Conservation (phyloP, 352 stramenopile species). For the Phytophthora idaei region DNA sequence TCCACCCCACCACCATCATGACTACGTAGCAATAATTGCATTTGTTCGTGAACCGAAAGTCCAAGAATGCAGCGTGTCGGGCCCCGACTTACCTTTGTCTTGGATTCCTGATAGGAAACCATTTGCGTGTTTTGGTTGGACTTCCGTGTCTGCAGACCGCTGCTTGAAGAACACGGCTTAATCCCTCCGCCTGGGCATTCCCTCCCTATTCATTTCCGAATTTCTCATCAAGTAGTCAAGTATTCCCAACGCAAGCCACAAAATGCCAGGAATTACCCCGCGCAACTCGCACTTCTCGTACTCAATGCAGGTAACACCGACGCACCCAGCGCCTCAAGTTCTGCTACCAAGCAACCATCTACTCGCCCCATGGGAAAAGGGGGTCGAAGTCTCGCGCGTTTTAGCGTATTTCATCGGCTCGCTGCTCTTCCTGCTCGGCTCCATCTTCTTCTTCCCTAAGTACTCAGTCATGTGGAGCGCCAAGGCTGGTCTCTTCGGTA, state of each 20-base stretch:
- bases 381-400: constrained; percentile 56
- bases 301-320: constrained; percentile 2
- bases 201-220: constrained; percentile 10
- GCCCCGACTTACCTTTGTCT: neutral
- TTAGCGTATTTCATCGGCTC: constrained; percentile 66
- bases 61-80: too few relatives aligned
- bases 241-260: neutral
- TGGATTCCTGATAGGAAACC: constrained; percentile 1
- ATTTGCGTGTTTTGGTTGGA: constrained; percentile 14
- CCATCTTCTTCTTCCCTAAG: constrained; percentile 83
- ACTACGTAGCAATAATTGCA: neutral
- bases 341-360: constrained; percentile 3
- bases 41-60: neutral
- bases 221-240: constrained; percentile 2
- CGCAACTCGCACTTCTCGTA: constrained; percentile 12
- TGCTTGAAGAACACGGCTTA: constrained; percentile 8
- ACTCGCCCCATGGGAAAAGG: constrained; percentile 48
- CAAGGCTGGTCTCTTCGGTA: constrained; percentile 64
- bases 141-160: constrained; percentile 12
- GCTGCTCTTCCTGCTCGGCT: constrained; percentile 75
- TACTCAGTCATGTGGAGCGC: constrained; percentile 66
- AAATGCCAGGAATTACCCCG: constrained; percentile 7
- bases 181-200: constrained; percentile 3
- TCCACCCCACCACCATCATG: too few relatives aligned
- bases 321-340: neutral